These are phyloP conservation scores for Lasiosphaeria hispida DNA, from an alignment of 495 filamentous ascomycete genomes.

Conservation along the genomic window DNA sequence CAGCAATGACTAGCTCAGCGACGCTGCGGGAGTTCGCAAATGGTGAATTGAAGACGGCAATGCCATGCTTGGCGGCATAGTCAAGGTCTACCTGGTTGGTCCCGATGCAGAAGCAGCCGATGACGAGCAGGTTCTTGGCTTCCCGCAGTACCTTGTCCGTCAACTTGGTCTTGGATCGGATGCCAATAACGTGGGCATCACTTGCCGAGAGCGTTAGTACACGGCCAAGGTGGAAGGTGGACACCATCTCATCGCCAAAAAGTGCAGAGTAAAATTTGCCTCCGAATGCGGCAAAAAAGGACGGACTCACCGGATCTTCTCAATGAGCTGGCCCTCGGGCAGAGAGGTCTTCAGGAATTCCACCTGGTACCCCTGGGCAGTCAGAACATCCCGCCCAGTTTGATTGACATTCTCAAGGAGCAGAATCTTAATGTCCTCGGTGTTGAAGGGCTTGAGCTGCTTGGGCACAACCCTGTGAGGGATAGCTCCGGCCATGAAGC, in stretches of 20 bases:
- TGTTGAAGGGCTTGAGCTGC: slow-evolving; percentile 92
- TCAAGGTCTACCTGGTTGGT: slow-evolving; percentile 97
- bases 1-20: slow-evolving; percentile 89
- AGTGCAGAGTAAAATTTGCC: slow-evolving; percentile 10
- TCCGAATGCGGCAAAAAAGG: slow-evolving; percentile 23
- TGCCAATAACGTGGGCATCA: slow-evolving; percentile 96
- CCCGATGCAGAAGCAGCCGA: slow-evolving; percentile 98
- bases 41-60: slow-evolving; percentile 98
- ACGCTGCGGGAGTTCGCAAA: slow-evolving; percentile 98
- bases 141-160: slow-evolving; percentile 79
- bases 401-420: slow-evolving; percentile 95
- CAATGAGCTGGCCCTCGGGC: slow-evolving; percentile 88
- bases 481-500: slow-evolving; percentile 33
- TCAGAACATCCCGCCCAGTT: slow-evolving; percentile 79
- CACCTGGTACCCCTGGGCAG: slow-evolving; percentile 89
- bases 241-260: neutral
- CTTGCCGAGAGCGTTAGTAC: slow-evolving; percentile 40
- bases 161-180: slow-evolving; percentile 96
- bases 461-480: slow-evolving; percentile 49
- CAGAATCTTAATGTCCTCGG: slow-evolving; percentile 92
- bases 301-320: slow-evolving; percentile 82
- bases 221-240: neutral
- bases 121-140: slow-evolving; percentile 90
- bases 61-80: slow-evolving; percentile 86
- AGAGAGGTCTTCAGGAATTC: slow-evolving; percentile 86